Base-by-base conservation (phyloP, 108 stramenopile genomes). In the Discostella stelligeroides region DNA sequence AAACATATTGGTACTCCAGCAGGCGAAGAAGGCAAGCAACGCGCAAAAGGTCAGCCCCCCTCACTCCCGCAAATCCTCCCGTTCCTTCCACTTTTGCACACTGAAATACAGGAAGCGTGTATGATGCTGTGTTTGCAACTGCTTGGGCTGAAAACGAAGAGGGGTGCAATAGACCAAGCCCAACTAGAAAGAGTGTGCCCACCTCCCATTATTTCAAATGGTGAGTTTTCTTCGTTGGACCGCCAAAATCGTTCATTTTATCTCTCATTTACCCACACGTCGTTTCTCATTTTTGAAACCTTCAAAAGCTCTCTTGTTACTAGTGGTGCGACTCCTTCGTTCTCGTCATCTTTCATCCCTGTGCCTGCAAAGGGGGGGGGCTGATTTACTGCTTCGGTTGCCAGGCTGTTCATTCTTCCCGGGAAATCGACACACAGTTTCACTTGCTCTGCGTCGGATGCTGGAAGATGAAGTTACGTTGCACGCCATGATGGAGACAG, bases 401-500 rank as follows among this genome's bases (percentile, higher is more conserved):
- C 84, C 86, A 27, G 57, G 69, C 30, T 43, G 74, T 12, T 85
- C 84, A 48, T 71, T 80, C 48, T 97, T 97, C 73, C 73, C 72
- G 11, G 97, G 94, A 6, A 82, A 85, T 53, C 68, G 82, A 34
- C 82, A 80, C 7, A 70, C 95, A 12, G 76, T 91, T 7, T 87
- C 88, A 8, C 28, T 87, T 27, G 65, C 93, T 9, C 72, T 96
- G 21, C 88, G 96, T 39, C 90, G 94, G 21, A 72, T 97, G 48
- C 75, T 96, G 1, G 95, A 96, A 70, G 97, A 97, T 72, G 92
- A 91, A 23, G 45, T 63, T 13, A 95, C 92, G 14, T 82, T 97
- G 34, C 92, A 92, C 70, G 61, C 83, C 1, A 77, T 88, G 41
- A 97, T 97, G 97, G 95, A 97, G 63, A 87, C 88, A 39, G 95